Evolutionary conservation across 441 rosid species (phyloP).

Genomic region (Adansonia gregorii): DNA sequence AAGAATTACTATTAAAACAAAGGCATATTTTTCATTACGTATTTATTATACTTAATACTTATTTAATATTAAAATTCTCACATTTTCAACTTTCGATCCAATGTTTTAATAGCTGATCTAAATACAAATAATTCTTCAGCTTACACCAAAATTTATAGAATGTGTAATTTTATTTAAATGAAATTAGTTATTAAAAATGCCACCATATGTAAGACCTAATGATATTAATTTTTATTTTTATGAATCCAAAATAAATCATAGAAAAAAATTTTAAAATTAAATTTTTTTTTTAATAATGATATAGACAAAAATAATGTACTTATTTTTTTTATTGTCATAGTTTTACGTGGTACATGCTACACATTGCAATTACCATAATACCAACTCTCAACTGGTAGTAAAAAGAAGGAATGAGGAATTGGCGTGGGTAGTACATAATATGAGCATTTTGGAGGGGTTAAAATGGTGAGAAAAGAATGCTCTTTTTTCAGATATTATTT

Average conservation of each 20-base stretch:
- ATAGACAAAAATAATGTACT: neutral
- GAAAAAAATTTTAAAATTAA: no score
- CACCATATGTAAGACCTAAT: neutral
- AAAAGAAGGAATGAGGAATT: neutral
- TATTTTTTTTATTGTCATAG: neutral
- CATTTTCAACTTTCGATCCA: no score
- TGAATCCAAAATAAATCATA: neutral
- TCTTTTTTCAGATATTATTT: neutral
- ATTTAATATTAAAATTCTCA: no score
- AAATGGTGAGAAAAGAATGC: neutral
- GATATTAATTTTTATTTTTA: neutral
- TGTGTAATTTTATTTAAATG: neutral
- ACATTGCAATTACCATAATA: neutral
- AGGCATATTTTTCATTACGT: no score
- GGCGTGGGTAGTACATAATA: neutral
- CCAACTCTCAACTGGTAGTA: neutral
- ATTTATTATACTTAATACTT: no score
- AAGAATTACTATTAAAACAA: no score
- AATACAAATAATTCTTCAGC: neutral
- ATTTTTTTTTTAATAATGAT: no score
- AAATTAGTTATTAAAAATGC: neutral
- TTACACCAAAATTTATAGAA: neutral
- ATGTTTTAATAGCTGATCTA: no score
- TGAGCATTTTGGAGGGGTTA: constrained; percentile 16
- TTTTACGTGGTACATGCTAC: neutral